Evolutionary conservation across 345 rosid genomes (phyloP).

Genomic region (Carallia pectinifolia): DNA sequence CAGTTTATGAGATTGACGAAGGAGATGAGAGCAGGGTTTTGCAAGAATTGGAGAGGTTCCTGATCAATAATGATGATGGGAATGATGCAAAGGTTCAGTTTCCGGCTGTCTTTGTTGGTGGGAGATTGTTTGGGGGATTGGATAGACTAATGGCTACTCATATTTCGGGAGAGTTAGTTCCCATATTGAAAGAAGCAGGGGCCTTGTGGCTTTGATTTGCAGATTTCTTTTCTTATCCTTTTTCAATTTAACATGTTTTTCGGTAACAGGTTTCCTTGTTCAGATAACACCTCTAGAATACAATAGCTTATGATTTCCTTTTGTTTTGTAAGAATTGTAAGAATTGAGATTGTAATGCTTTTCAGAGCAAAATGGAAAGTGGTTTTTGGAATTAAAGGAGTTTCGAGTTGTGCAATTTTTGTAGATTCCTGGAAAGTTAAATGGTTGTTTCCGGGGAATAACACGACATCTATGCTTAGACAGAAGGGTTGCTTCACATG

Average conservation of each 20-base stretch:
- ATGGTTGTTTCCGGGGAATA: conserved; percentile 12
- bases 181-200: conserved; percentile 72
- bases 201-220: conserved; percentile 72
- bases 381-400: not conserved
- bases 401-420: not conserved
- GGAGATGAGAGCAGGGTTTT: conserved; percentile 42
- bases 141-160: conserved; percentile 81
- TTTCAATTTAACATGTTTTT: not conserved
- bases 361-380: not conserved
- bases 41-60: conserved; percentile 35
- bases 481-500: not conserved
- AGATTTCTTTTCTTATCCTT: not conserved
- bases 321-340: not conserved
- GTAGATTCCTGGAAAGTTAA: not conserved
- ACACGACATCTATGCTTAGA: not conserved
- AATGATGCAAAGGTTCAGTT: conserved; percentile 31
- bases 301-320: not conserved
- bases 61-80: conserved; percentile 28
- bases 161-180: conserved; percentile 79
- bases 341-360: conserved; percentile 12
- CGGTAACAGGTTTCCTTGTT: not conserved
- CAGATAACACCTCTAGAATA: not conserved
- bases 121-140: conserved; percentile 77
- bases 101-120: conserved; percentile 79
- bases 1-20: conserved; percentile 58